Conservation (phyloP, 2,329 filamentous ascomycete genomes). For the Exophiala aquamarina region DNA sequence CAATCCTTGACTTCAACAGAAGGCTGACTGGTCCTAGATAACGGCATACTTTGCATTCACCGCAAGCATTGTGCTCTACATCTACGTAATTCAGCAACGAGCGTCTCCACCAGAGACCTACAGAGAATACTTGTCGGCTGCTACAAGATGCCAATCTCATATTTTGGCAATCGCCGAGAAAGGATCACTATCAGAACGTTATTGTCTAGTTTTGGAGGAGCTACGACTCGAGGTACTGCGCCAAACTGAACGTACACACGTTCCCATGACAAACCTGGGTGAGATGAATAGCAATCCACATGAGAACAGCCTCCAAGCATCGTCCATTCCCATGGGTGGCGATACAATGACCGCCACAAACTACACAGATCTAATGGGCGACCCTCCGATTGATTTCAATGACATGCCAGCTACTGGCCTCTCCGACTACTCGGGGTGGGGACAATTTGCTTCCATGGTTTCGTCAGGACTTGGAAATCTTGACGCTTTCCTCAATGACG, state of each 20-base stretch:
- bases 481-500: slow-evolving; percentile 11
- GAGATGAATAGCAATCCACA: slow-evolving; percentile 3
- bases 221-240: slow-evolving; percentile 27
- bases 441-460: slow-evolving; percentile 31
- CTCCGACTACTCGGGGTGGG: slow-evolving; percentile 29
- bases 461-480: slow-evolving; percentile 26
- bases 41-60: slow-evolving; percentile 27
- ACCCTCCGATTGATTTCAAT: slow-evolving; percentile 4
- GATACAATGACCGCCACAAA: slow-evolving; percentile 23
- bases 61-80: slow-evolving; percentile 25
- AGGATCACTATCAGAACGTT: slow-evolving; percentile 25
- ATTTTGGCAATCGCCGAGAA: slow-evolving; percentile 25
- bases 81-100: slow-evolving; percentile 26
- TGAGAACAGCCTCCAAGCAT: slow-evolving; percentile 3
- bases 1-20: slow-evolving; percentile 9
- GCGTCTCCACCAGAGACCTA: slow-evolving; percentile 15
- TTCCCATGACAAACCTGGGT: neutral
- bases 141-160: slow-evolving; percentile 24
- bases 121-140: slow-evolving; percentile 21
- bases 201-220: slow-evolving; percentile 27
- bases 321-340: slow-evolving; percentile 3
- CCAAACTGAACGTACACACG: slow-evolving; percentile 11
- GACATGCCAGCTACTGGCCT: slow-evolving; percentile 2
- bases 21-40: slow-evolving; percentile 35
- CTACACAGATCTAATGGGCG: slow-evolving; percentile 6